Percentiles rank a stretch among this genome's conserved stretches.
phyloP scores from a whole-genome alignment of 495 filamentous ascomycete species.

The Daldinia concentrica region DNA sequence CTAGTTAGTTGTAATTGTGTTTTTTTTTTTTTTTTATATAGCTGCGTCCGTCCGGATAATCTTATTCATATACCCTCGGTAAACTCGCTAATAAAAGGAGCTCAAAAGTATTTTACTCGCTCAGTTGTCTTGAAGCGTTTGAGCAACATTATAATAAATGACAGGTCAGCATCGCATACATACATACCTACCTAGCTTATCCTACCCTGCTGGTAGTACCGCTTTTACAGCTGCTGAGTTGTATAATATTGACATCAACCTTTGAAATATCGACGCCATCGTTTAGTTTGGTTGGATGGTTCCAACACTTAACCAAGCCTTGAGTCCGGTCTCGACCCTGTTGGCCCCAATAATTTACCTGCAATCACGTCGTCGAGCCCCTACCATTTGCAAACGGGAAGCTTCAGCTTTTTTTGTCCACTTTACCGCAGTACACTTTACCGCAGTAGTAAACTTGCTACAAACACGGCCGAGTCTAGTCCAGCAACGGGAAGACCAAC shows the following conservation, averaged over 20 bases:
- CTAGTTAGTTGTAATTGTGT: conserved; percentile 5
- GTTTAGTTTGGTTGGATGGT: conserved; percentile 1
- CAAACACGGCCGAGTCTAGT: conserved; percentile 33
- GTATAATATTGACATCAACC: conserved; percentile 37
- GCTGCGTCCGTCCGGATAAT: conserved; percentile 12
- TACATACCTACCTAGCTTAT: conserved; percentile 18
- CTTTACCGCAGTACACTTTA: conserved; percentile 27
- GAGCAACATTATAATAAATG: conserved; percentile 27
- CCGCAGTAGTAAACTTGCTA: conserved; percentile 23
- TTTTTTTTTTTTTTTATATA: not conserved
- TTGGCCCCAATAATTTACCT: conserved; percentile 32
- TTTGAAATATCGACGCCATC: conserved; percentile 38
- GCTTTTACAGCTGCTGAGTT: conserved; percentile 7
- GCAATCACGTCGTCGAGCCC: conserved; percentile 36
- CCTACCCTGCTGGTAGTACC: conserved; percentile 20
- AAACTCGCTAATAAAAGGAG: conserved; percentile 32
- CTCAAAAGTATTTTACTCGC: conserved; percentile 6
- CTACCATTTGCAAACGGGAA: conserved; percentile 36
- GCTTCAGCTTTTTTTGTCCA: conserved; percentile 16
- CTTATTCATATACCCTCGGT: conserved; percentile 25
- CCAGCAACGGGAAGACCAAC: conserved; percentile 34
- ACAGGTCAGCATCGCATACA: conserved; percentile 30
- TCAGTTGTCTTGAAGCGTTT: conserved; percentile 5
- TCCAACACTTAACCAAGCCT: conserved; percentile 13
- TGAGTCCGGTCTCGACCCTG: conserved; percentile 34